Evolutionary conservation across 805 yeast genomes (phyloP).

Genomic region (Candida oleophila): DNA sequence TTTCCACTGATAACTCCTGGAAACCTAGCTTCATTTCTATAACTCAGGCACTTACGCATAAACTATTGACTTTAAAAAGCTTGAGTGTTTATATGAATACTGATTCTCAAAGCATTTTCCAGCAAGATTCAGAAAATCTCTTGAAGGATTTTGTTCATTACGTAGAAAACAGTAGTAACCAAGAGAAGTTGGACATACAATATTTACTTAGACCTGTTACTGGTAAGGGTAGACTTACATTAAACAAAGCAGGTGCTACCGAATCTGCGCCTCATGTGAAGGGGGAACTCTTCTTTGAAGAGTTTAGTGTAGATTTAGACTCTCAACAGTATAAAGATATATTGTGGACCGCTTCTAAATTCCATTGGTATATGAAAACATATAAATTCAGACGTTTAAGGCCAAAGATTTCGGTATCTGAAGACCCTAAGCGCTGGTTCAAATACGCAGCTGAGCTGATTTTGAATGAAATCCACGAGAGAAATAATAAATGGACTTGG

Average conservation of each 20-base stretch:
- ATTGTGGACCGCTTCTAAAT: slow-evolving; percentile 75
- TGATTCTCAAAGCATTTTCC: slow-evolving; percentile 47
- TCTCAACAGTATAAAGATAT: slow-evolving; percentile 82
- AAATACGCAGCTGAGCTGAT: slow-evolving; percentile 77
- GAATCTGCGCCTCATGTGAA: slow-evolving; percentile 65
- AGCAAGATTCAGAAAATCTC: slow-evolving; percentile 49
- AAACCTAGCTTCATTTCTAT: slow-evolving; percentile 78
- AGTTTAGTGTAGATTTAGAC: slow-evolving; percentile 83
- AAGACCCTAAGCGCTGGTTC: slow-evolving; percentile 81
- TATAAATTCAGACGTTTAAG: slow-evolving; percentile 69
- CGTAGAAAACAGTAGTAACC: slow-evolving; percentile 17
- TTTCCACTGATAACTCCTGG: slow-evolving; percentile 86
- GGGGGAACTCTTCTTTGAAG: slow-evolving; percentile 78
- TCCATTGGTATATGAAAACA: slow-evolving; percentile 76
- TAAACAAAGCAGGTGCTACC: slow-evolving; percentile 78
- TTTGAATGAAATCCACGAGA: slow-evolving; percentile 75
- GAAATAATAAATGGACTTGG: slow-evolving; percentile 86
- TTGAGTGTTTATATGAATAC: slow-evolving; percentile 86
- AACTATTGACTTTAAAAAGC: slow-evolving; percentile 70
- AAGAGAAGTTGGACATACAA: slow-evolving; percentile 25
- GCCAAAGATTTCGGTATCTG: slow-evolving; percentile 54
- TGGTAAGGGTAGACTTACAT: slow-evolving; percentile 78
- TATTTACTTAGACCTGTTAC: slow-evolving; percentile 82
- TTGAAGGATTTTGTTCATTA: slow-evolving; percentile 47
- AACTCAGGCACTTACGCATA: slow-evolving; percentile 64